phyloP scores from a whole-genome alignment of 306 rosid species.

The Vigna radiata region DNA sequence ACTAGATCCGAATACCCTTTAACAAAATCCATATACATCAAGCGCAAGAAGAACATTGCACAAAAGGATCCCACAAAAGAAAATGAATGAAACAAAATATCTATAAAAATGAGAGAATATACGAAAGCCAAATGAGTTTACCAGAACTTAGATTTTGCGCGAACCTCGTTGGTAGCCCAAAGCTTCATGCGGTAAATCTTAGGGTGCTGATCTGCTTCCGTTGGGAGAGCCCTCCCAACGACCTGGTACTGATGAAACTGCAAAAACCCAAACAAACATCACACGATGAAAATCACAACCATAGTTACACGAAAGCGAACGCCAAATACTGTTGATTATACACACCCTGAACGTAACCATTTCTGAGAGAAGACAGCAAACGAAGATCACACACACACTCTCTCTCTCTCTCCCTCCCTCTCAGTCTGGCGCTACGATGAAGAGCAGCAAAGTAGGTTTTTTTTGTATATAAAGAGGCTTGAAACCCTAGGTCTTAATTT shows the following conservation, averaged over 20 bases:
- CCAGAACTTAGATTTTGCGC: conserved; percentile 97
- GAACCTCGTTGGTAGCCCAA: conserved; percentile 96
- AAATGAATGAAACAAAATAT: neutral
- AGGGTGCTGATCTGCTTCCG: conserved; percentile 74
- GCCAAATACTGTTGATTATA: too few relatives aligned
- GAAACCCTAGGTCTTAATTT: conserved; percentile 47
- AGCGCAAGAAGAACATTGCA: neutral
- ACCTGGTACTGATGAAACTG: conserved; percentile 95
- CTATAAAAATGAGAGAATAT: neutral
- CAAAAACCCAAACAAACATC: neutral
- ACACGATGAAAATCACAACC: neutral
- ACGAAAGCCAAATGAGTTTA: conserved; percentile 36
- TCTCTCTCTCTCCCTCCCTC: neutral
- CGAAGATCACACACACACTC: conserved; percentile 19
- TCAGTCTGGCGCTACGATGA: neutral
- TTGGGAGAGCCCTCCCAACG: conserved; percentile 88
- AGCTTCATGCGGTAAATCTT: conserved; percentile 95
- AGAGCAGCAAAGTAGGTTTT: conserved; percentile 48
- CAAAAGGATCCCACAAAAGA: neutral
- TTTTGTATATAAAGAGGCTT: conserved; percentile 30
- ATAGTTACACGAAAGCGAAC: neutral
- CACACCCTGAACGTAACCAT: conserved; percentile 79
- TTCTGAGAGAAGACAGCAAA: conserved; percentile 35
- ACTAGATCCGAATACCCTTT: neutral
- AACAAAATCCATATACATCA: neutral